Evolutionary conservation across 2,329 filamentous ascomycete genomes (phyloP).

Genomic region (Pseudogymnoascus sp.): DNA sequence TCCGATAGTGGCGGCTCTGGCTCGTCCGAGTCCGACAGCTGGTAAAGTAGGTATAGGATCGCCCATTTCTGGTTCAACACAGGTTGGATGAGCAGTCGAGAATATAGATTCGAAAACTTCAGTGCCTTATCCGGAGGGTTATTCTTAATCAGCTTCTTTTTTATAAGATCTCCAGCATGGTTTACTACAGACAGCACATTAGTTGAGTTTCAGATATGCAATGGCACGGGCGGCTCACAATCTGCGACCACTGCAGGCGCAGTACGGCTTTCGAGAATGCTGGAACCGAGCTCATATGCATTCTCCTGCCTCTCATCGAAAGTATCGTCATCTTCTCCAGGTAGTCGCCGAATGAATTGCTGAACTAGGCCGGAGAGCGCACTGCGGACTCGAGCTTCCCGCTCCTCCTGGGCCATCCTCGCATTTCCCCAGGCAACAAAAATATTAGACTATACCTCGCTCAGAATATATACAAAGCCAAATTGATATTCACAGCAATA

Average conservation of each 20-base stretch:
- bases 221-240: conserved; percentile 1
- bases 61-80: conserved; percentile 95
- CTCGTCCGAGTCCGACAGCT: conserved; percentile 57
- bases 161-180: conserved; percentile 88
- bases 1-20: not conserved
- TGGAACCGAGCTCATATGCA: conserved; percentile 42
- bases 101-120: conserved; percentile 84
- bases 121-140: conserved; percentile 69
- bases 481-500: not conserved
- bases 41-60: conserved; percentile 84
- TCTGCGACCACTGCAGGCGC: conserved; percentile 32
- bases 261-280: conserved; percentile 34
- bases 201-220: not conserved
- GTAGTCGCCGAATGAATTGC: conserved; percentile 60
- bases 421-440: conserved; percentile 5
- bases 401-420: conserved; percentile 28
- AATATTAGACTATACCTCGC: not conserved
- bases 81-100: conserved; percentile 77
- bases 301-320: conserved; percentile 63
- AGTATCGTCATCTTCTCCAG: conserved; percentile 57
- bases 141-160: conserved; percentile 72
- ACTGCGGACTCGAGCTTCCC: conserved; percentile 60
- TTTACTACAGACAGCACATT: conserved; percentile 51
- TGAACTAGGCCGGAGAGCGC: conserved; percentile 73
- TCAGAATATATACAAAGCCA: not conserved